phyloP scores from a whole-genome alignment of 371 early-diverging fungal species.

The Circinella minor region DNA sequence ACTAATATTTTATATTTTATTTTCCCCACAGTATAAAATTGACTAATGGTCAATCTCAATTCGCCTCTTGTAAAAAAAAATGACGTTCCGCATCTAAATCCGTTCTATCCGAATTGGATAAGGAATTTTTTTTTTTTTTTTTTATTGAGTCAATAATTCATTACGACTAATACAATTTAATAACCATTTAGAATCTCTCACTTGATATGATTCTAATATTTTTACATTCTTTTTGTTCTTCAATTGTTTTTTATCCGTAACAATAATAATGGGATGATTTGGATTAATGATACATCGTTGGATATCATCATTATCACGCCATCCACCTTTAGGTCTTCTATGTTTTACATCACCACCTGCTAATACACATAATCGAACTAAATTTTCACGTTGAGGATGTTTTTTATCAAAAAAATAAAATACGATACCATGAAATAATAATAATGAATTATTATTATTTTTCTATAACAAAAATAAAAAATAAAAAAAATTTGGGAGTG shows the following conservation, averaged over 20 bases:
- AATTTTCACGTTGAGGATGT: conserved; percentile 31
- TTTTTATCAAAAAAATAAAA: conserved; percentile 34
- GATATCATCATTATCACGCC: conserved; percentile 12
- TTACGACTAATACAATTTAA: conserved; percentile 32
- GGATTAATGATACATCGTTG: conserved; percentile 1
- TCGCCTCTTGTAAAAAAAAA: too few species aligned
- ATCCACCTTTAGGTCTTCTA: conserved; percentile 23
- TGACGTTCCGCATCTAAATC: too few species aligned
- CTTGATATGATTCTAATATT: conserved; percentile 27
- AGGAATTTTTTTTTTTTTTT: neutral
- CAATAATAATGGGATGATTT: conserved; percentile 20
- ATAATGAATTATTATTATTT: neutral
- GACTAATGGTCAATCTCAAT: too few species aligned
- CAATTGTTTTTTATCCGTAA: neutral
- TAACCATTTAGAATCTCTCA: conserved; percentile 30
- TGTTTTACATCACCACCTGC: conserved; percentile 32
- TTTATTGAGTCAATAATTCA: neutral
- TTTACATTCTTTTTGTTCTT: conserved; percentile 1
- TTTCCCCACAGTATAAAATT: too few species aligned
- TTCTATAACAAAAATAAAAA: neutral
- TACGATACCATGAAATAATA: conserved; percentile 31
- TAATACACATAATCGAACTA: conserved; percentile 27
- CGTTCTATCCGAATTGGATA: too few species aligned
- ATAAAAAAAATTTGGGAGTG: neutral
- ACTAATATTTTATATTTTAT: too few species aligned